A percentile compares a stretch with the other conserved stretches of the same genome.
phyloP scores from a whole-genome alignment of 2,329 filamentous ascomycete genomes.

The Chaetomium sp. region DNA sequence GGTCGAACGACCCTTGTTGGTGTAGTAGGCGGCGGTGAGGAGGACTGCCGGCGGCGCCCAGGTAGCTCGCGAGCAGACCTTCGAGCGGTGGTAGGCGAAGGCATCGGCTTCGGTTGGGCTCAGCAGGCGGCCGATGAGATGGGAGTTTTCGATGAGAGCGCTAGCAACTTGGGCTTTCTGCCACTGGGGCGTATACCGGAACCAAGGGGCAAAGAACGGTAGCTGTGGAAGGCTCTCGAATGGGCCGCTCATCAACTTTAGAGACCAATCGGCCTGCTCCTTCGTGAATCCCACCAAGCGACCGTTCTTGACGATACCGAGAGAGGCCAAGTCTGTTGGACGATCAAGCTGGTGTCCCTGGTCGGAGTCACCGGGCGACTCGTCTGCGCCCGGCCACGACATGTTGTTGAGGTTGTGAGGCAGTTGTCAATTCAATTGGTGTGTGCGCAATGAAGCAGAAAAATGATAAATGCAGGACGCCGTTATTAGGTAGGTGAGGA shows the following conservation, averaged over 20 bases:
- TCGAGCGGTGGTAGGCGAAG: constrained; percentile 25
- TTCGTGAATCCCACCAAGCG: not conserved
- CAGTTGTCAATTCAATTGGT: not conserved
- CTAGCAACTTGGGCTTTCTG: constrained; percentile 20
- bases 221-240: constrained; percentile 31
- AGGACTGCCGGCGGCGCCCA: constrained; percentile 20
- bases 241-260: constrained; percentile 26
- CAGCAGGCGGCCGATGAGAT: constrained; percentile 18
- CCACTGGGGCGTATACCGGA: constrained; percentile 20
- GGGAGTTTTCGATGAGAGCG: constrained; percentile 11
- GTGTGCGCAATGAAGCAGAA: not conserved
- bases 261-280: constrained; percentile 11
- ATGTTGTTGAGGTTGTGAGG: constrained; percentile 12
- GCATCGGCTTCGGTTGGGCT: constrained; percentile 27
- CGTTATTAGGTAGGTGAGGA: not conserved
- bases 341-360: constrained; percentile 8
- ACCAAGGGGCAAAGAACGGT: constrained; percentile 25
- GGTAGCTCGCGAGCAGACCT: constrained; percentile 10
- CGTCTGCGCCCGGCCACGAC: constrained; percentile 22
- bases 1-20: constrained; percentile 19
- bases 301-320: constrained; percentile 3
- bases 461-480: not conserved
- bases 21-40: constrained; percentile 17
- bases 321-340: constrained; percentile 3
- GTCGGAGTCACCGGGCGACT: constrained; percentile 2